Base-by-base conservation (phyloP, 176 grass and related monocot species). In the Musa itinerans region DNA sequence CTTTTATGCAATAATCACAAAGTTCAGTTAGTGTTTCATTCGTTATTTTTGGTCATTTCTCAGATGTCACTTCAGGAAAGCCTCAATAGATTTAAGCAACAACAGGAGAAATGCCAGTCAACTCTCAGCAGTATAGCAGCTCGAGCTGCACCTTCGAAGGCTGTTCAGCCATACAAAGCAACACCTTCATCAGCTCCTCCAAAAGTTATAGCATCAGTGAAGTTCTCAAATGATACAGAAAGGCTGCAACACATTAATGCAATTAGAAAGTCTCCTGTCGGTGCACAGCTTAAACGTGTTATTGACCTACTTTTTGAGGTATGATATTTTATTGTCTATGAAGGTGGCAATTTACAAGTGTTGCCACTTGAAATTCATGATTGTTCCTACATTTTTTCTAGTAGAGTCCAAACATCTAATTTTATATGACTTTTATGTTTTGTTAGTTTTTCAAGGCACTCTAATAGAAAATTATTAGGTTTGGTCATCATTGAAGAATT, bases 181-280 rank as follows among this genome's bases (percentile, higher is more conserved):
- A 72, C 87, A 71, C 82, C 86, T 1, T 48, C 78, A 24, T 80
- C 83, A 53, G 51, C 81, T 78, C 77, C 86, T 67, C 43, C 89
- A 65, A 89, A 85, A 68, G 76, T 82, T 19, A 12, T 53, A 66
- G 68, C 85, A 2, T 78, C 87, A 68, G 77, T 92, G 34, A 92
- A 92, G 65, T 96, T 96, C 78, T 96, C 89, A 21, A 92, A 92
- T 80, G 92, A 96, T 62, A 96, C 92, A 55, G 86, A 96, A 83
- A 92, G 92, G 79, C 74, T 96, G n/a, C 89, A 92, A 13, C 87
- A 96, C 15, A 89, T 96, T 50, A 89, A 96, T 79, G 83, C 80
- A 2, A 87, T 96, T 76, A 84, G 89, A 78, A 96, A 92, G 71
- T 92, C 85, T 74, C 89, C 87, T 75, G 74, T 92, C 74, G 92